phyloP scores from a whole-genome alignment of 2,329 filamentous ascomycete genomes.

The Leptoxyphium fumago region DNA sequence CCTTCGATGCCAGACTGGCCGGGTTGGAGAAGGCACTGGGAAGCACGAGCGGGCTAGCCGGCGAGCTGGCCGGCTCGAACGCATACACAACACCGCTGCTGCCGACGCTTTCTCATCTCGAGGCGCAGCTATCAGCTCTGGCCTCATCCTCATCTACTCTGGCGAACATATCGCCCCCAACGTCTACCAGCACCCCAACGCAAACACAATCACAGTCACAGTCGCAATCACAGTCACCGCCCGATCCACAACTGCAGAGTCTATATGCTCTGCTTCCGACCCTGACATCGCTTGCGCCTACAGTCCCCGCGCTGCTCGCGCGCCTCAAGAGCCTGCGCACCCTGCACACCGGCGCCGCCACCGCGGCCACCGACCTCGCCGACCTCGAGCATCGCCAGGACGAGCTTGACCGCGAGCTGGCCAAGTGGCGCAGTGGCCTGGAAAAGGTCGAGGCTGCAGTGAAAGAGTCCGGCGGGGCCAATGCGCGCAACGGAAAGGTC shows the following conservation, averaged over 20 bases:
- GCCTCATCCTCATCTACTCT: constrained; percentile 48
- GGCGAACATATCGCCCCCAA: constrained; percentile 46
- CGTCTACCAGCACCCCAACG: constrained; percentile 48
- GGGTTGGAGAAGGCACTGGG: constrained; percentile 71
- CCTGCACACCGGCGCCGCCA: constrained; percentile 76
- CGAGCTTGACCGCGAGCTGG: constrained; percentile 71
- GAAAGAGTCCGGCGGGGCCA: constrained; percentile 50
- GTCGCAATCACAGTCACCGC: constrained; percentile 36
- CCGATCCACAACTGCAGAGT: constrained; percentile 59
- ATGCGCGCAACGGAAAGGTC: constrained; percentile 68
- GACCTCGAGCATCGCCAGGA: constrained; percentile 65
- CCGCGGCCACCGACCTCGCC: constrained; percentile 62
- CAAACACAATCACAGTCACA: constrained; percentile 36
- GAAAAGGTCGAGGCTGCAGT: constrained; percentile 66
- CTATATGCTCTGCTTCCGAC: constrained; percentile 79
- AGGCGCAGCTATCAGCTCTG: constrained; percentile 65
- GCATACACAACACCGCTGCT: constrained; percentile 52
- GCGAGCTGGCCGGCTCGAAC: constrained; percentile 30
- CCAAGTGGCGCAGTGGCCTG: constrained; percentile 71
- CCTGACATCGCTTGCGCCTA: constrained; percentile 71
- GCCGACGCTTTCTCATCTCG: constrained; percentile 65
- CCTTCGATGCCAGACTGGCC: constrained; percentile 71
- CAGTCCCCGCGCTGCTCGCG: constrained; percentile 74
- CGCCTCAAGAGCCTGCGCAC: constrained; percentile 68
- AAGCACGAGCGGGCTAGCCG: constrained; percentile 53